Conservation (phyloP, 495 filamentous ascomycete species). For the Tetracladium setigerum region DNA sequence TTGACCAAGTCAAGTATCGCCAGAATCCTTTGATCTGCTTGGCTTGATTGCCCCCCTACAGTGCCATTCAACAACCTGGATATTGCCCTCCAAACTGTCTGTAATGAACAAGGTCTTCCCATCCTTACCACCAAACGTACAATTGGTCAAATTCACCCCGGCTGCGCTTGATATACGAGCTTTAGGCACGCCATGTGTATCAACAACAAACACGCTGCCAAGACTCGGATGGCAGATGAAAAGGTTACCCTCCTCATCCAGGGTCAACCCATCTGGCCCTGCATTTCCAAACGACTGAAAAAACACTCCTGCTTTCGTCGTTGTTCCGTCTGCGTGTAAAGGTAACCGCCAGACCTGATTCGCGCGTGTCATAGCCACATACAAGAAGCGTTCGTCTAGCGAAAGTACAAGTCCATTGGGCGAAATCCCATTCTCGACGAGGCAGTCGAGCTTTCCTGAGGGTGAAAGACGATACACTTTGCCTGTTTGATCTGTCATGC, state of each 20-base stretch:
- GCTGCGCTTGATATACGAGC: constrained; percentile 16
- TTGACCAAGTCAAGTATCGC: no score
- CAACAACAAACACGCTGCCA: constrained; percentile 21
- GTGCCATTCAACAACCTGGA: constrained; percentile 21
- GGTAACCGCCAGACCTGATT: constrained; percentile 25
- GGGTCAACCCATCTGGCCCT: constrained; percentile 23
- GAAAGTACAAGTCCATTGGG: constrained; percentile 25
- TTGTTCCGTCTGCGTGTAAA: constrained; percentile 23
- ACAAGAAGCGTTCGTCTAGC: constrained; percentile 21
- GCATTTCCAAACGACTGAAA: constrained; percentile 23
- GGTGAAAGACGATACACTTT: constrained; percentile 21
- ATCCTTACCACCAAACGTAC: constrained; percentile 20
- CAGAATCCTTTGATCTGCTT: no score
- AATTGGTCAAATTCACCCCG: constrained; percentile 23
- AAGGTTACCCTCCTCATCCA: constrained; percentile 25
- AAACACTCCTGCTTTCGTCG: constrained; percentile 22
- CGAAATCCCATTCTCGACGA: constrained; percentile 23
- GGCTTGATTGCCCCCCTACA: not conserved
- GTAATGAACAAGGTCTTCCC: constrained; percentile 23
- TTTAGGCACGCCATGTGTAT: constrained; percentile 19
- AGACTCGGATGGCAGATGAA: constrained; percentile 24
- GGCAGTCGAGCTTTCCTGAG: constrained; percentile 18
- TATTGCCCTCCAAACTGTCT: constrained; percentile 21
- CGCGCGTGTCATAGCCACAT: constrained; percentile 27
- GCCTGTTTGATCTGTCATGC: constrained; percentile 26